Percentiles rank a stretch among this genome's conserved stretches.
Conservation (phyloP, 257 asterid genomes). For the Handroanthus guayacan region DNA sequence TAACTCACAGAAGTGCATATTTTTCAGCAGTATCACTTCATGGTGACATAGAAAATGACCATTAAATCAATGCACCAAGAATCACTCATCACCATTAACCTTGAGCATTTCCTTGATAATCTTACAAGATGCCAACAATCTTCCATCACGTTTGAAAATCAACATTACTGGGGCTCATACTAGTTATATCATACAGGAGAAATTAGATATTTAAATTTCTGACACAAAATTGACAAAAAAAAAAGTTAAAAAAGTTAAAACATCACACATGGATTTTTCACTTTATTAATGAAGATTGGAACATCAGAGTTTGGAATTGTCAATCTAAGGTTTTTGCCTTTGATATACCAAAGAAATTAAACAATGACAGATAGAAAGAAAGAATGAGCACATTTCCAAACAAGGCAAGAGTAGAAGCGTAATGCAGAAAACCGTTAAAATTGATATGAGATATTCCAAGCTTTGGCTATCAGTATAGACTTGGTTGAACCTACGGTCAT, state of each 20-base stretch:
- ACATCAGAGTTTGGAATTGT: slow-evolving; percentile 31
- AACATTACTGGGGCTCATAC: slow-evolving; percentile 2
- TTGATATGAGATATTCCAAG: slow-evolving; percentile 31
- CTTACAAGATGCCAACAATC: slow-evolving; percentile 35
- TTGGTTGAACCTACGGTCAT: slow-evolving; percentile 27
- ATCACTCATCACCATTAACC: slow-evolving; percentile 24
- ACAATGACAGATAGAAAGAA: slow-evolving; percentile 4
- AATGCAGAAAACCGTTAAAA: slow-evolving; percentile 30
- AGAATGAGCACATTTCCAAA: slow-evolving; percentile 15
- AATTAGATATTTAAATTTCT: slow-evolving; percentile 26
- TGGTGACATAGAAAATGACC: slow-evolving; percentile 23
- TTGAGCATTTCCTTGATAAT: slow-evolving; percentile 13
- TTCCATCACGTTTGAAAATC: neutral
- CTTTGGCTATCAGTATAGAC: slow-evolving; percentile 11
- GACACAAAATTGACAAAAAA: slow-evolving; percentile 8
- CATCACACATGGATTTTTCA: neutral
- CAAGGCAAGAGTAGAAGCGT: slow-evolving; percentile 21
- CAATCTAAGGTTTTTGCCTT: neutral
- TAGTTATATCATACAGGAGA: slow-evolving; percentile 9
- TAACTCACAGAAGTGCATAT: slow-evolving; percentile 12
- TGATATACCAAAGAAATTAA: slow-evolving; percentile 27
- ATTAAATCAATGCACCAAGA: slow-evolving; percentile 22
- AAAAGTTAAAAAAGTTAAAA: neutral
- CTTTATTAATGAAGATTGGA: slow-evolving; percentile 5
- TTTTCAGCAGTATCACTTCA: slow-evolving; percentile 28